Base-by-base conservation (phyloP, 1,284 basidiomycete genomes). In the Porogramme epimiltina region DNA sequence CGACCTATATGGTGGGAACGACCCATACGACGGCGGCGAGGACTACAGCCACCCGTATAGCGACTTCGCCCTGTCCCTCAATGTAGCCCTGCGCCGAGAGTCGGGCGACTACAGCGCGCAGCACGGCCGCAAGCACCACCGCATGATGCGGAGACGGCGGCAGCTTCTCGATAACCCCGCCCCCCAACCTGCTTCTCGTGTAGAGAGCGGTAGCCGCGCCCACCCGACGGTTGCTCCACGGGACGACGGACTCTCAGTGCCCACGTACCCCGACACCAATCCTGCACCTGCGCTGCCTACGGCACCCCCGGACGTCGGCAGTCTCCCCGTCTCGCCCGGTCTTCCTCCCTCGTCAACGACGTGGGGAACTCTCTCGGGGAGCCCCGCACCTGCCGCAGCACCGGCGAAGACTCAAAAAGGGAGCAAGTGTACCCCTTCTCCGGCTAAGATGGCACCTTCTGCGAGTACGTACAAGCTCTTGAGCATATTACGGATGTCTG, bases 351-450 rank as follows among this genome's bases (percentile, higher is more conserved):
- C 56, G 4, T 54, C 58, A 8, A 54, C 55, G 1, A 51, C 52
- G 2, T 51, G 56, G 22, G 53, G 52, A 9, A 56, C 62, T 2
- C 56, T 65, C 10, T 54, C 55, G 23, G 62, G 64, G 1, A 64
- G 65, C 1, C 64, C 64, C 18, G 61, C 67, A 6, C 70, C 67
- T 5, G 65, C 65, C 5, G 49, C 66, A 39, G 67, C 64, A 4
- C 60, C 64, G 8, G 67, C 66, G 20, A 64, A 66, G 54, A 68
- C 63, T 9, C 47, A 56, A 37, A 51, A 51, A 36, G 45, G 20
- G 28, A 46, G 49, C 26, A 56, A 60, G 36, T 75, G 73, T 50
- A 71, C 68, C 2, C 69, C 73, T 9, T 74, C 73, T 9, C 73
- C 73, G 5, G 71, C 67, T 49, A 65, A 66, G 33, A 56, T 75